Percentiles rank a stretch among this genome's conserved stretches.
Evolutionary conservation across 345 rosid species (phyloP).

Genomic region (Passiflora organensis): DNA sequence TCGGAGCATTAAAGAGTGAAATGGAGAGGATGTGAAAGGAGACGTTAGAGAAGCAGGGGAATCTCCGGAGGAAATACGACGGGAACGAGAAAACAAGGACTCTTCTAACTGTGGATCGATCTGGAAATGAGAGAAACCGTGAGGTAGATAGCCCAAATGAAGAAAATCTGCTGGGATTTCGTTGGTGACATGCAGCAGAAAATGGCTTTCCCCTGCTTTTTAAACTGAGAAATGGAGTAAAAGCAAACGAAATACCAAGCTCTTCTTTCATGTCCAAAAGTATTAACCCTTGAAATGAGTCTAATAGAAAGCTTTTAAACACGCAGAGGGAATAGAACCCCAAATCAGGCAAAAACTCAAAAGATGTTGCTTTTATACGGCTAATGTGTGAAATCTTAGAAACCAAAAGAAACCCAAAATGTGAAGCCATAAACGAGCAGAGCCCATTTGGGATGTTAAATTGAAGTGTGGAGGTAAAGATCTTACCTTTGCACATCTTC

Average conservation of each 20-base stretch:
- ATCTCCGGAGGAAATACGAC: constrained; percentile 27
- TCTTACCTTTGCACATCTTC: constrained; percentile 16
- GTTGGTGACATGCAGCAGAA: not conserved
- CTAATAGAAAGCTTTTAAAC: not conserved
- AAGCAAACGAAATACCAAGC: not conserved
- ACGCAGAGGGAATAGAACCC: no score
- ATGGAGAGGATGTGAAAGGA: not conserved
- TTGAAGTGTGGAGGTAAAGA: not conserved
- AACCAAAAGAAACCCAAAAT: constrained; percentile 1
- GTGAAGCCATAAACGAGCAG: constrained; percentile 12
- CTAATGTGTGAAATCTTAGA: not conserved
- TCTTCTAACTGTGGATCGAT: not conserved
- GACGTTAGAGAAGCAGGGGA: constrained; percentile 13
- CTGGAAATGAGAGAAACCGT: constrained; percentile 1
- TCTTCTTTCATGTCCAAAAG: not conserved
- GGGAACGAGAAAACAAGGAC: not conserved
- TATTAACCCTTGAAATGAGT: not conserved
- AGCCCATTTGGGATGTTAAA: constrained; percentile 3
- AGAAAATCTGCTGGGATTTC: constrained; percentile 12
- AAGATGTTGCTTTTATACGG: not conserved
- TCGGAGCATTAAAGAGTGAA: not conserved
- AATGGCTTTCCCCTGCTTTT: not conserved
- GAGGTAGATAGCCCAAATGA: not conserved
- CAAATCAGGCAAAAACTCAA: not conserved
- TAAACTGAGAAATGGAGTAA: not conserved